Percentiles rank a stretch among this genome's conserved stretches.
Evolutionary conservation across 495 filamentous ascomycete species (phyloP).

Genomic region (Penicillium goetzii): DNA sequence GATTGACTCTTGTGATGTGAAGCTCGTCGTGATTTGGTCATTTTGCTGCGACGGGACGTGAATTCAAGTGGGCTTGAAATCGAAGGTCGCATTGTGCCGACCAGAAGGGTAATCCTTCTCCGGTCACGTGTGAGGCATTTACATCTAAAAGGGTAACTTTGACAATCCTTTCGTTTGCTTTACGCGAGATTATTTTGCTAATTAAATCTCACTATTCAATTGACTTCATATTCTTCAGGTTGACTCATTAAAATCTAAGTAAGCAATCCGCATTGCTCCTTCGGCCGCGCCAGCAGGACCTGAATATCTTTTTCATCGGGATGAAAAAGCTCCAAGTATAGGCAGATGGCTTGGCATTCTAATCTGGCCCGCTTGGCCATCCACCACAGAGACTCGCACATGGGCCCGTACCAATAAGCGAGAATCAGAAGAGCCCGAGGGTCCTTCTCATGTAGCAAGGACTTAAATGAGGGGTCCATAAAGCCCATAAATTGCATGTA

Average conservation of each 20-base stretch:
- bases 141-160: background rate
- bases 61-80: no score
- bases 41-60: background rate
- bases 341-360: constrained; percentile 47
- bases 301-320: constrained; percentile 17
- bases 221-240: constrained; percentile 2
- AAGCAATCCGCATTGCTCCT: constrained; percentile 4
- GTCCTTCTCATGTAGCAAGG: constrained; percentile 38
- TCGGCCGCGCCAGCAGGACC: constrained; percentile 13
- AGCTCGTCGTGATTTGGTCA: background rate
- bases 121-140: constrained; percentile 22
- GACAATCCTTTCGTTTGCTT: constrained; percentile 1
- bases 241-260: background rate
- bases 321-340: constrained; percentile 34
- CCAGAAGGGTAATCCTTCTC: constrained; percentile 10
- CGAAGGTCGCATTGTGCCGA: no score
- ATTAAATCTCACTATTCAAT: background rate
- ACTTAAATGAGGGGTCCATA: constrained; percentile 25
- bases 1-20: background rate
- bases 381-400: constrained; percentile 37
- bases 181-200: background rate
- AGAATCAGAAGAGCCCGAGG: constrained; percentile 42
- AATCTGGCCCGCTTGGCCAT: constrained; percentile 36
- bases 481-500: constrained; percentile 28
- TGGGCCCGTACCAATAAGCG: constrained; percentile 43